Conservation (phyloP, 768 basidiomycete species). For the Cystofilobasidium capitatum region DNA sequence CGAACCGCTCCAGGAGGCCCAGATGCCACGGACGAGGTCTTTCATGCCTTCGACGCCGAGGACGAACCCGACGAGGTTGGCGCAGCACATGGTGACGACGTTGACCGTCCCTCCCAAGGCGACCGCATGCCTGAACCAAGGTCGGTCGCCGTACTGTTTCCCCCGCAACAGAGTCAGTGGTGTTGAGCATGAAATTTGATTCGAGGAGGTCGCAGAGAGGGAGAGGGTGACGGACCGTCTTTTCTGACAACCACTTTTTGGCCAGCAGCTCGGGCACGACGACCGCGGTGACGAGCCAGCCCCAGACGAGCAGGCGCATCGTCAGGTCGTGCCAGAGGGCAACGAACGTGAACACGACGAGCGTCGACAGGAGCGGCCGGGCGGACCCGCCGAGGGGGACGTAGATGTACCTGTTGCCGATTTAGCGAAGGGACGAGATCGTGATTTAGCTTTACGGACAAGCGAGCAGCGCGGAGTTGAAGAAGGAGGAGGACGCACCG, state of each 20-base stretch:
- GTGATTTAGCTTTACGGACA: neutral
- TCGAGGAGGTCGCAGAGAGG: neutral
- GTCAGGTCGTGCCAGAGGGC: slow-evolving; percentile 96
- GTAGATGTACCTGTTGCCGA: slow-evolving; percentile 69
- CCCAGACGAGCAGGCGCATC: slow-evolving; percentile 80
- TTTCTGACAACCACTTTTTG: slow-evolving; percentile 49
- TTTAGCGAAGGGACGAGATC: neutral
- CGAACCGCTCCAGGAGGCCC: slow-evolving; percentile 34
- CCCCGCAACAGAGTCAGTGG: neutral
- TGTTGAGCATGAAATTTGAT: neutral
- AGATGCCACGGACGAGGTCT: slow-evolving; percentile 56
- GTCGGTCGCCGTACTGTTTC: slow-evolving; percentile 54
- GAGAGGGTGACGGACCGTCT: neutral
- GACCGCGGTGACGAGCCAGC: slow-evolving; percentile 88
- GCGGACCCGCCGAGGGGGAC: slow-evolving; percentile 73
- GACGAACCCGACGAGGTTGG: slow-evolving; percentile 92
- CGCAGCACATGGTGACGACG: slow-evolving; percentile 76
- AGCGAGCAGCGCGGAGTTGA: neutral
- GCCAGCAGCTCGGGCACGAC: slow-evolving; percentile 74
- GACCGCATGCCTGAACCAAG: slow-evolving; percentile 80
- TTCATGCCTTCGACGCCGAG: slow-evolving; percentile 70
- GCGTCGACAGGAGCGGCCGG: slow-evolving; percentile 52
- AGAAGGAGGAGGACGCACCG: slow-evolving; percentile 42
- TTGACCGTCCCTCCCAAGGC: slow-evolving; percentile 76
- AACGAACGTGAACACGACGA: slow-evolving; percentile 87